Base-by-base conservation (phyloP, 2,329 filamentous ascomycete species). In the Chaetomiaceae sp. region DNA sequence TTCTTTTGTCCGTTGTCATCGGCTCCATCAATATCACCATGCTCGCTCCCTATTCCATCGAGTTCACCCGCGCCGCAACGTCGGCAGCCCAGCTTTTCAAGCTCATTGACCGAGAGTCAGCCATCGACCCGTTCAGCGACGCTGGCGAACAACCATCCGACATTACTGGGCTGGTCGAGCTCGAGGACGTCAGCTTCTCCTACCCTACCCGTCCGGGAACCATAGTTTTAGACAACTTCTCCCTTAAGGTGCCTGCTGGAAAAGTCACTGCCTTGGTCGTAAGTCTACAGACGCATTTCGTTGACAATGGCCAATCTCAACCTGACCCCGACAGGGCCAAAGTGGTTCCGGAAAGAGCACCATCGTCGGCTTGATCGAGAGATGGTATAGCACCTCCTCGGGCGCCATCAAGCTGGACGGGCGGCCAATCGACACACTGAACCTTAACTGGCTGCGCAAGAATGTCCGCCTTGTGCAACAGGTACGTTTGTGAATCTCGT, bases 181-280 rank as follows among this genome's bases (percentile, higher is more conserved):
- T 79, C 7, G 42, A 57, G 2, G 60, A 74, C 45, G 63, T 79
- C 5, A 61, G 59, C 13, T 80, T 81, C 53, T 65, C 73, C 3
- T 81, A 81, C 57, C 77, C 78, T 27, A 71, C 75, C 4, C 70
- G 78, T 1, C 75, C 76, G 1, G 70, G 67, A 20, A 65, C 70
- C 14, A 60, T 63, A 21, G 69, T 75, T 1, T 59, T 75, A 8
- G 60, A 70, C 33, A 57, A 61, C 5, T 58, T 75, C 16, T 60
- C 62, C 30, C 59, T 74, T 5, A 58, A 39, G 1, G 66, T 75
- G 17, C 65, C 66, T n/a, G 66, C 67, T 20, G 69, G 70, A n/a
- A 72, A 73, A 44, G 67, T 69, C 2, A 76, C 73, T 1, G 75
- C 75, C 0, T 69, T 79, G n/a, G 75, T 83, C 6, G 51, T 53